phyloP scores from a whole-genome alignment of 2,329 filamentous ascomycete species.

The Aureobasidium sp. region DNA sequence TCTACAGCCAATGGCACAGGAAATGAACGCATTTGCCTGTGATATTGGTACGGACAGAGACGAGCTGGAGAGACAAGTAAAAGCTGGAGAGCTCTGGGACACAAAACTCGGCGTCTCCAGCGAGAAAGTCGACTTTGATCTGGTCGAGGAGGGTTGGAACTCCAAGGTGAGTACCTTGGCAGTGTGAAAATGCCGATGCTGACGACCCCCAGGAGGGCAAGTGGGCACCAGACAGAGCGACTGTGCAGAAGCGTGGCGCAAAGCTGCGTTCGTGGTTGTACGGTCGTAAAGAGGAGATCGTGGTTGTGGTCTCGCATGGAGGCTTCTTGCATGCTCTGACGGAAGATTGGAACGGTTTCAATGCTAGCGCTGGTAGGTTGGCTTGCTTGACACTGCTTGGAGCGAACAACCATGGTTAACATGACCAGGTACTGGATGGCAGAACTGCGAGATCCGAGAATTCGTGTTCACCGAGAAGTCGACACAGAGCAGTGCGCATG shows the following conservation, averaged over 20 bases:
- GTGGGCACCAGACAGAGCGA: conserved; percentile 39
- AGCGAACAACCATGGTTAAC: not conserved
- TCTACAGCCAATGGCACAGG: conserved; percentile 68
- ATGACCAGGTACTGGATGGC: conserved; percentile 6
- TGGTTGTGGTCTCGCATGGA: conserved; percentile 74
- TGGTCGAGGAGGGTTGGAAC: conserved; percentile 57
- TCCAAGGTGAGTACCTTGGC: conserved; percentile 41
- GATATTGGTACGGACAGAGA: conserved; percentile 55
- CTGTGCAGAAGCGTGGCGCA: conserved; percentile 55
- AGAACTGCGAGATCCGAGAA: conserved; percentile 3
- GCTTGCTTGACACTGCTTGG: too few relatives aligned
- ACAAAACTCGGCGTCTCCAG: conserved; percentile 55
- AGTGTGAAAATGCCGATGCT: not conserved
- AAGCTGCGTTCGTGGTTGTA: conserved; percentile 52
- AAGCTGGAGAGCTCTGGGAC: conserved; percentile 33
- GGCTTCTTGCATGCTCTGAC: conserved; percentile 80
- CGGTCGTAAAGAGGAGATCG: conserved; percentile 49
- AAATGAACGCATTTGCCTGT: conserved; percentile 65
- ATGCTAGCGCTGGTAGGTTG: not conserved
- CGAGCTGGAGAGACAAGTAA: not conserved
- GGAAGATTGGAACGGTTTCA: conserved; percentile 62
- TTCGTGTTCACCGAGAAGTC: conserved; percentile 2
- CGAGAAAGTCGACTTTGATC: conserved; percentile 53
- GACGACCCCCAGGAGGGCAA: conserved; percentile 23
- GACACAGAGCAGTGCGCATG: not conserved